Evolutionary conservation across 208 protist genomes (phyloP).

Genomic region (Novymonas esmeraldas): DNA sequence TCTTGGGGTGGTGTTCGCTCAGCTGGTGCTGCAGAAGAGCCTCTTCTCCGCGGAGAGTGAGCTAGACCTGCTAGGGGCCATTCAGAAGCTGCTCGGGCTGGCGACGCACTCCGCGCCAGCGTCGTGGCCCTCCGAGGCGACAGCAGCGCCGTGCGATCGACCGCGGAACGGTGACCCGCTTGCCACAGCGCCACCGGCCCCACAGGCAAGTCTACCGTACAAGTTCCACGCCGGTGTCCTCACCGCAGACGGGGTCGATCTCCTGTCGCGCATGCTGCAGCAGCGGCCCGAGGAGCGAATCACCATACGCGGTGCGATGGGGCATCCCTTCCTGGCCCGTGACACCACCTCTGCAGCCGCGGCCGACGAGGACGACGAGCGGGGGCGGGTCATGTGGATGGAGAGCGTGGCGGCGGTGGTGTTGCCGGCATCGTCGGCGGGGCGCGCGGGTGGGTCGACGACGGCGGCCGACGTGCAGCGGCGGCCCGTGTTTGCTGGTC

Average conservation of each 20-base stretch:
- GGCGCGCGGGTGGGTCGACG: too few relatives aligned
- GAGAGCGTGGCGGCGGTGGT: constrained; percentile 45
- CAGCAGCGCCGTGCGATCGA: too few relatives aligned
- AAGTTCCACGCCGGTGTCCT: constrained; percentile 68
- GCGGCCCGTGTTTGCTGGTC: constrained; percentile 28
- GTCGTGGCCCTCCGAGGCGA: background rate
- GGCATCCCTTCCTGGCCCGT: constrained; percentile 64
- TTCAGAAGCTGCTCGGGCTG: constrained; percentile 80
- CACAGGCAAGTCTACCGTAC: constrained; percentile 50
- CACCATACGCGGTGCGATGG: constrained; percentile 54
- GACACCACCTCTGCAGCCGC: background rate
- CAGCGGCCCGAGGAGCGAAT: constrained; percentile 58
- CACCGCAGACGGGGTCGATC: constrained; percentile 55
- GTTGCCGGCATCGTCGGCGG: constrained; percentile 15
- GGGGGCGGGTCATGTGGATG: constrained; percentile 44
- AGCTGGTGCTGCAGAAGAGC: constrained; percentile 79
- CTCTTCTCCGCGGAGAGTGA: constrained; percentile 74
- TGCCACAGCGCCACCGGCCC: background rate
- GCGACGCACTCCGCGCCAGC: background rate
- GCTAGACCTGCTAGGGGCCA: constrained; percentile 74
- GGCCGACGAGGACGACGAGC: constrained; percentile 34
- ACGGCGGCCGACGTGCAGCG: background rate
- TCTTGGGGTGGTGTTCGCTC: constrained; percentile 84
- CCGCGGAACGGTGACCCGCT: background rate
- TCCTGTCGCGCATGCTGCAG: constrained; percentile 73